These are phyloP conservation scores for Coemansia sp. DNA, from an alignment of 192 early-diverging fungal species.

Conservation along the genomic window DNA sequence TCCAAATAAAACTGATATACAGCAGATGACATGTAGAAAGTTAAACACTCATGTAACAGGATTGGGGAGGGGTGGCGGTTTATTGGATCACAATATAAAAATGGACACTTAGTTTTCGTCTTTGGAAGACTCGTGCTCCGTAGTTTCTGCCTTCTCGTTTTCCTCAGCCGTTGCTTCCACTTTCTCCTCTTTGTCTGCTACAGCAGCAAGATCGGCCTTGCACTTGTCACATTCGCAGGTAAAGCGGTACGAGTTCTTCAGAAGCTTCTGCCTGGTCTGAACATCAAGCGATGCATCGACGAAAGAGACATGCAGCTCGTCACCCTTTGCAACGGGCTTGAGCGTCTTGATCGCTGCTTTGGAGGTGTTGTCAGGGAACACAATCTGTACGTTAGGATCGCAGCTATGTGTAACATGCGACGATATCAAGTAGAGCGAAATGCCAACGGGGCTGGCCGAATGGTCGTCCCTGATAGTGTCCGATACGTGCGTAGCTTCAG, in stretches of 20 bases:
- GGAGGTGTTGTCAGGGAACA: constrained; percentile 56
- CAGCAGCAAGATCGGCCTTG: constrained; percentile 36
- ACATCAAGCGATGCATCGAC: constrained; percentile 50
- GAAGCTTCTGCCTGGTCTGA: constrained; percentile 58
- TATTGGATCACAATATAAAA: too few relatives aligned
- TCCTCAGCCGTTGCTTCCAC: background rate
- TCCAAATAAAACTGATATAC: too few relatives aligned
- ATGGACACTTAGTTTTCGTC: background rate
- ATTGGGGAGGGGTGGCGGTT: too few relatives aligned
- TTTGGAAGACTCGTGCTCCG: background rate
- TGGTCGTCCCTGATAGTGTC: constrained; percentile 53
- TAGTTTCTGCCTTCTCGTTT: background rate
- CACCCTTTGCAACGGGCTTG: constrained; percentile 62
- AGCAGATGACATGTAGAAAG: too few relatives aligned
- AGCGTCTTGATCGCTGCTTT: constrained; percentile 61
- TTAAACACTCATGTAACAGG: too few relatives aligned
- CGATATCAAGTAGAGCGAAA: constrained; percentile 73
- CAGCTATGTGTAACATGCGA: constrained; percentile 75
- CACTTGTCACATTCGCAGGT: constrained; percentile 61
- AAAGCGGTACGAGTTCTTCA: constrained; percentile 63
- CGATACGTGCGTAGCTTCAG: constrained; percentile 28
- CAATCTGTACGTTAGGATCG: constrained; percentile 63
- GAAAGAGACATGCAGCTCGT: constrained; percentile 68
- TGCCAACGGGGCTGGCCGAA: constrained; percentile 57
- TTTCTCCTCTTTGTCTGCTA: constrained; percentile 6